Percentiles rank a stretch among this genome's conserved stretches.
phyloP scores from a whole-genome alignment of 257 asterid species.

The Gentiana macrophylla region DNA sequence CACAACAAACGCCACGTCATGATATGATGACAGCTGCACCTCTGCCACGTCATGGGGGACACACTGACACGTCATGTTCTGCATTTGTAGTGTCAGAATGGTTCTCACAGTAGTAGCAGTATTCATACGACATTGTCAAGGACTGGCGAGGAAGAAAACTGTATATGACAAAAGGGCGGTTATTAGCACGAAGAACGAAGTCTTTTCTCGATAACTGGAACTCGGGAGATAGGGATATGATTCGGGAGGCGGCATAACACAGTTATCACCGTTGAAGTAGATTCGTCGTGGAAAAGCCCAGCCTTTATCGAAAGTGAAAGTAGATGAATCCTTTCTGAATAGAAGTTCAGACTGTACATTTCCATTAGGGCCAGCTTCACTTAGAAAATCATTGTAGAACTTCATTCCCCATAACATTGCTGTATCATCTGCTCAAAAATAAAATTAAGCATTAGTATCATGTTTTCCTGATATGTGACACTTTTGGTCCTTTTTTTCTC shows the following conservation, averaged over 20 bases:
- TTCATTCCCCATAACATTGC: slow-evolving; percentile 74
- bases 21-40: too few species aligned
- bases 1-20: too few species aligned
- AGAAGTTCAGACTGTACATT: slow-evolving; percentile 79
- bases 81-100: too few species aligned
- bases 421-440: slow-evolving; percentile 51
- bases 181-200: slow-evolving; percentile 28
- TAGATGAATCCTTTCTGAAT: slow-evolving; percentile 51
- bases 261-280: slow-evolving; percentile 78
- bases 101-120: too few species aligned
- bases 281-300: slow-evolving; percentile 80
- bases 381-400: slow-evolving; percentile 59
- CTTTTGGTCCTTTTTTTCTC: too few species aligned
- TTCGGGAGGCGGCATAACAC: slow-evolving; percentile 85
- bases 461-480: slow-evolving; percentile 4
- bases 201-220: slow-evolving; percentile 24
- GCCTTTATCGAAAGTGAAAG: slow-evolving; percentile 68
- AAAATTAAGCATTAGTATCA: not conserved
- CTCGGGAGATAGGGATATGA: slow-evolving; percentile 68
- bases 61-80: too few species aligned
- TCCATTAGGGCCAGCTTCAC: slow-evolving; percentile 64
- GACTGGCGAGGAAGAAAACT: slow-evolving; percentile 25
- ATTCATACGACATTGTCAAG: slow-evolving; percentile 15
- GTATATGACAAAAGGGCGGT: slow-evolving; percentile 27
- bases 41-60: too few species aligned